phyloP scores from a whole-genome alignment of 441 rosid genomes.

The Adansonia gregorii region DNA sequence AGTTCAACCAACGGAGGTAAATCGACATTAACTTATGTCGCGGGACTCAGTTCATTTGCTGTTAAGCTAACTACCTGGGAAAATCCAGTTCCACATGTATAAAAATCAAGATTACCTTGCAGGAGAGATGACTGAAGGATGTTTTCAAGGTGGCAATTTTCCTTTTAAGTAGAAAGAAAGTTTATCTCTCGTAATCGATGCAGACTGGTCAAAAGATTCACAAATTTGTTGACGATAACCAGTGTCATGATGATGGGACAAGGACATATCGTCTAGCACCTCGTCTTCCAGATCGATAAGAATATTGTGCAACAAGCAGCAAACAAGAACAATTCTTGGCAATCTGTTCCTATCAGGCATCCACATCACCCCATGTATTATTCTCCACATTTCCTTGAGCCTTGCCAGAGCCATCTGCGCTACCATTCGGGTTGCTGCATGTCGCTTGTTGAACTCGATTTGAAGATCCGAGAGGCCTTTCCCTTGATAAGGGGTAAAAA shows the following conservation, averaged over 20 bases:
- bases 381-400: constrained; percentile 89
- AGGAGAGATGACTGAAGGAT: background rate
- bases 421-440: constrained; percentile 51
- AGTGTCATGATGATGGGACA: constrained; percentile 57
- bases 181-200: constrained; percentile 56
- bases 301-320: constrained; percentile 91
- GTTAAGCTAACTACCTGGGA: constrained; percentile 2
- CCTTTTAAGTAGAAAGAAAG: constrained; percentile 55
- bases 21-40: background rate
- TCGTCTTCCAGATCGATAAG: constrained; percentile 70
- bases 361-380: constrained; percentile 85
- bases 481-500: constrained; percentile 73
- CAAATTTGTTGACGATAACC: constrained; percentile 60
- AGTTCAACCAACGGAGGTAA: background rate
- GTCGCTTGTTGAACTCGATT: constrained; percentile 66
- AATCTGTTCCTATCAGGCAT: constrained; percentile 78
- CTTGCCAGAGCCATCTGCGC: constrained; percentile 68
- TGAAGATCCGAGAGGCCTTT: constrained; percentile 49
- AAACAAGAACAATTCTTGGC: constrained; percentile 77
- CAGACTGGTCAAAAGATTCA: constrained; percentile 48
- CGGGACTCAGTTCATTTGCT: constrained; percentile 6
- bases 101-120: background rate
- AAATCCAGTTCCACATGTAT: background rate
- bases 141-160: constrained; percentile 39
- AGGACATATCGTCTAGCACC: constrained; percentile 42